These are phyloP conservation scores for Goffeauzyma gilvescens DNA, from an alignment of 768 basidiomycete species.

Conservation along the genomic window DNA sequence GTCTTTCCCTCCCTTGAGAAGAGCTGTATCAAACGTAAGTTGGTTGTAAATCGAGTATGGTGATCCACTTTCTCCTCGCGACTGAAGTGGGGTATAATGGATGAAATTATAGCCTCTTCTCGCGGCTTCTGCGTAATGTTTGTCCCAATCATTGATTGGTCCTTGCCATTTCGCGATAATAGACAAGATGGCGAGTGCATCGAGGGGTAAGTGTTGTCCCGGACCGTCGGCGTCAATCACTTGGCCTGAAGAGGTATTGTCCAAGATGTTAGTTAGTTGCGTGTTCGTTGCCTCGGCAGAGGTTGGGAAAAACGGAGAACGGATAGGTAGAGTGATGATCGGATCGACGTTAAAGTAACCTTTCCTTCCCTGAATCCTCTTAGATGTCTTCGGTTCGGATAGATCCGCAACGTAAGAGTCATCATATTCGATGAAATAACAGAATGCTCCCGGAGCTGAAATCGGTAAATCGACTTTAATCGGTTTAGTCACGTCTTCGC, in stretches of 20 bases:
- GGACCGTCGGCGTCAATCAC: constrained; percentile 35
- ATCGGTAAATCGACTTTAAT: constrained; percentile 89
- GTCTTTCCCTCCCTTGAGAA: constrained; percentile 38
- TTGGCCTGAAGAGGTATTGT: constrained; percentile 38
- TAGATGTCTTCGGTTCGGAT: constrained; percentile 9
- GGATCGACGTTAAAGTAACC: constrained; percentile 97
- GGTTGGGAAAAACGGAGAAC: constrained; percentile 47
- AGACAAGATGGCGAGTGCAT: constrained; percentile 72
- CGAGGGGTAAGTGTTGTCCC: constrained; percentile 54
- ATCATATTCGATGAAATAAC: constrained; percentile 87
- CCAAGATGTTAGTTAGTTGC: constrained; percentile 20
- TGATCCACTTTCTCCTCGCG: constrained; percentile 68
- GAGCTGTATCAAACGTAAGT: constrained; percentile 54
- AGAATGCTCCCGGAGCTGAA: constrained; percentile 87
- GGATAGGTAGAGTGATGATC: constrained; percentile 52
- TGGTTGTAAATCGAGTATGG: constrained; percentile 91
- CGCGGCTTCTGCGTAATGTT: constrained; percentile 62
- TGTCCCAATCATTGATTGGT: constrained; percentile 52
- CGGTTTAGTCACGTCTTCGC: constrained; percentile 42
- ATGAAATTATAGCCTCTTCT: constrained; percentile 94
- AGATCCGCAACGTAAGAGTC: constrained; percentile 13
- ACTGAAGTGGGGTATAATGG: constrained; percentile 88
- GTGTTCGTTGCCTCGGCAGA: constrained; percentile 14
- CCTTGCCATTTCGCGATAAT: constrained; percentile 99
- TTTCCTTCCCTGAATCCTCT: constrained; percentile 59